Conservation (phyloP, 2,329 filamentous ascomycete species). For the Alternaria hordeiaustralica region DNA sequence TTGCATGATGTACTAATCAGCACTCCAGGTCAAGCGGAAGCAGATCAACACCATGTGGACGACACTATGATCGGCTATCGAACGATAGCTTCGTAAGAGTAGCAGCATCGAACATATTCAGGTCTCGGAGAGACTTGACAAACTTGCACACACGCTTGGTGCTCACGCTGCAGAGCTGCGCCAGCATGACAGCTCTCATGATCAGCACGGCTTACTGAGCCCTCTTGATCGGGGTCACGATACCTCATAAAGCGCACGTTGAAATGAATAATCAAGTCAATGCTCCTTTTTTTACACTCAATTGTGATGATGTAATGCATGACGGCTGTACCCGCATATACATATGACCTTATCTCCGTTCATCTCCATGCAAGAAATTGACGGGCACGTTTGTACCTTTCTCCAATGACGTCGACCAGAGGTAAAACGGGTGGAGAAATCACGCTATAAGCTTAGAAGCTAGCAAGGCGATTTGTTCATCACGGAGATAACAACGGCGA, state of each 20-base stretch:
- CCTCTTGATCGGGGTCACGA: neutral
- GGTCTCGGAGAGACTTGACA: neutral
- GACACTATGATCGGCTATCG: constrained; percentile 37
- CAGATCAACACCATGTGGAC: constrained; percentile 72
- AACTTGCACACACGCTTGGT: neutral
- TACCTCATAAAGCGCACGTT: neutral
- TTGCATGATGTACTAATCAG: constrained; percentile 14
- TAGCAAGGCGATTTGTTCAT: neutral
- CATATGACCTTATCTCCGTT: neutral
- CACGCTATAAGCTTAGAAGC: neutral
- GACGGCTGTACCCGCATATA: neutral
- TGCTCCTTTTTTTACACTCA: neutral
- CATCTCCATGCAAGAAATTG: neutral
- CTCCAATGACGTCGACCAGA: neutral
- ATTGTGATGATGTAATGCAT: constrained; percentile 7
- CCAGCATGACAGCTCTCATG: neutral
- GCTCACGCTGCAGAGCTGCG: neutral
- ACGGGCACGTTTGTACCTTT: neutral
- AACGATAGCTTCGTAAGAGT: neutral
- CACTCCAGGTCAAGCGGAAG: constrained; percentile 61
- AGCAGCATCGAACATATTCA: neutral
- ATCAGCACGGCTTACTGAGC: neutral
- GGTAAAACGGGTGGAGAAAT: neutral
- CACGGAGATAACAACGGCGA: neutral
- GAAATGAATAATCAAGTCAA: neutral